Evolutionary conservation across 768 basidiomycete genomes (phyloP), one percentile per base, ranked within the genome.

Genomic region (Termitomyces sp.): DNA sequence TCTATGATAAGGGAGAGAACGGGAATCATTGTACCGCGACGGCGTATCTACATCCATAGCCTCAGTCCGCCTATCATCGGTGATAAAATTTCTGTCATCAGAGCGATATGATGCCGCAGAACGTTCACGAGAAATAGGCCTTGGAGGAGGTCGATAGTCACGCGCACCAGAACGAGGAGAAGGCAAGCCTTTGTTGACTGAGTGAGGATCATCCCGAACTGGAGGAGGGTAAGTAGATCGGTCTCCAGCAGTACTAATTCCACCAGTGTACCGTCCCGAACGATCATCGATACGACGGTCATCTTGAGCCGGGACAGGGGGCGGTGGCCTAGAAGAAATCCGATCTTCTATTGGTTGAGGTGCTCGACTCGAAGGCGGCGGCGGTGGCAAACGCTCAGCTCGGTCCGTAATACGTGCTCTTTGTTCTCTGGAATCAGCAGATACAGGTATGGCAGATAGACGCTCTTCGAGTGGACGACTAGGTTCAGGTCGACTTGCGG

Each of bases 401-500:
- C 60, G 54, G 45, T 57, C 59, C 28, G 59, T 44, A 52, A 63
- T 42, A 55, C 63, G 66, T 19, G 59, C 47, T 39, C 64, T 56
- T 30, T 56, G 62, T 53, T 64, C 63, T 61, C 56, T 55, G 42
- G 48, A 37, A 53, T 51, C 41, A 50, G 64, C 61, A 46, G 67
- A 50, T 32, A 61, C 61, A 49, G 67, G 63, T 48, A 66, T 68
- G 35, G 67, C 61, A 52, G 76, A 73, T 11, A 77, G 63, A 56
- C 77, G 72, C 51, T 78, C 75, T 68, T 76, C 77, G 23, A 78
- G 63, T 57, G 70, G 65, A 58, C 70, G 67, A 54, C 55, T 40
- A 53, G 43, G 55, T 59, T 55, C 54, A 2, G 57, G 35, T 50
- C 56, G 53, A 45, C 59, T 61, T 56, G 51, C 54, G 39, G 60